Evolutionary conservation across 176 grass and related monocot species (phyloP).

Genomic region (Bolboschoenus planiculmis): DNA sequence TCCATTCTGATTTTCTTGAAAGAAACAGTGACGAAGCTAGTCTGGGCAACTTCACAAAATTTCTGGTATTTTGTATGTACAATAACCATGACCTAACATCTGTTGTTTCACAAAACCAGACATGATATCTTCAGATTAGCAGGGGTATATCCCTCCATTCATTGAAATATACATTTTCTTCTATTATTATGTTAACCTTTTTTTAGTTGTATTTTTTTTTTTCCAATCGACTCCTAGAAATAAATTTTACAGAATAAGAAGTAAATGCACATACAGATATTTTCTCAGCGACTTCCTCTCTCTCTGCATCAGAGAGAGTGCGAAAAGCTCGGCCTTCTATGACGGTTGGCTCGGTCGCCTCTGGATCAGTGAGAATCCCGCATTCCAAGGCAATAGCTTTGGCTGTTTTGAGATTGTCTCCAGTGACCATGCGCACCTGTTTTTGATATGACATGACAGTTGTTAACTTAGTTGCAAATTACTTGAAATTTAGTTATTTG

Average conservation of each 20-base stretch:
- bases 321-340: slow-evolving; percentile 83
- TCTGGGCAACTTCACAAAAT: background rate
- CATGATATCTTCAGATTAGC: background rate
- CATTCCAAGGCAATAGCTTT: slow-evolving; percentile 95
- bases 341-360: slow-evolving; percentile 50
- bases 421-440: slow-evolving; percentile 94
- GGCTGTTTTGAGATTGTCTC: slow-evolving; percentile 90
- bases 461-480: background rate
- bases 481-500: background rate
- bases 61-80: background rate
- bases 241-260: slow-evolving; percentile 4
- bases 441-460: background rate
- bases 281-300: slow-evolving; percentile 55
- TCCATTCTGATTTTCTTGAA: background rate
- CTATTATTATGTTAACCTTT: background rate
- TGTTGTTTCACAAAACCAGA: background rate
- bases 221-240: background rate
- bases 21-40: background rate
- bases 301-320: slow-evolving; percentile 45
- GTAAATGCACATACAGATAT: slow-evolving; percentile 57
- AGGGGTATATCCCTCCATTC: background rate
- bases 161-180: background rate
- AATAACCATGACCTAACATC: background rate
- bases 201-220: background rate
- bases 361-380: slow-evolving; percentile 74